phyloP scores from a whole-genome alignment of 2,329 filamentous ascomycete genomes.

The Aspergillus fumigatiaffinis region DNA sequence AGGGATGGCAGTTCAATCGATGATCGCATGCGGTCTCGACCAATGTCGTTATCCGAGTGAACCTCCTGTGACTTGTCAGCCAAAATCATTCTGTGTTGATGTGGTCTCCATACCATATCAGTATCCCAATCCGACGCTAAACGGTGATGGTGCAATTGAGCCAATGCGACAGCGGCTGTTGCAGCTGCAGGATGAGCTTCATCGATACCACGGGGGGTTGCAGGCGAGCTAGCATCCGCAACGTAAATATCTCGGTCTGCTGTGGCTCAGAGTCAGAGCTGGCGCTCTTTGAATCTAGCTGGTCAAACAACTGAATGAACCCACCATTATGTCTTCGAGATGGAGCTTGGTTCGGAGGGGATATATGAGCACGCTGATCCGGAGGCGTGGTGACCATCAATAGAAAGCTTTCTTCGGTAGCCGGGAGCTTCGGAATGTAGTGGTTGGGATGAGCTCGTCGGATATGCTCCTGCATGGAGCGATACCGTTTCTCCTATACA shows the following conservation, averaged over 20 bases:
- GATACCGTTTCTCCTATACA: slow-evolving; percentile 83
- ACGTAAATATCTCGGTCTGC: slow-evolving; percentile 65
- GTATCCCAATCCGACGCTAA: slow-evolving; percentile 73
- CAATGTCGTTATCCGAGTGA: slow-evolving; percentile 66
- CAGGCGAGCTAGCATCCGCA: slow-evolving; percentile 64
- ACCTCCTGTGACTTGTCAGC: slow-evolving; percentile 51
- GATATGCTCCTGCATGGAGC: slow-evolving; percentile 99
- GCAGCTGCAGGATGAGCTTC: slow-evolving; percentile 66
- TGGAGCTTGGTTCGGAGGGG: slow-evolving; percentile 36
- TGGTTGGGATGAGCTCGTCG: slow-evolving; percentile 93
- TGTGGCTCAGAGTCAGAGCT: slow-evolving; percentile 42
- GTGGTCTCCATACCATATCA: slow-evolving; percentile 55
- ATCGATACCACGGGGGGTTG: slow-evolving; percentile 65
- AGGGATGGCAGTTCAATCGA: slow-evolving; percentile 72
- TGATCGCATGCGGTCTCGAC: slow-evolving; percentile 57
- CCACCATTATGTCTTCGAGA: slow-evolving; percentile 36
- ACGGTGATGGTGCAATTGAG: slow-evolving; percentile 77
- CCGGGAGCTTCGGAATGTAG: slow-evolving; percentile 96
- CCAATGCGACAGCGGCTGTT: slow-evolving; percentile 79
- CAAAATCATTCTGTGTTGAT: not conserved
- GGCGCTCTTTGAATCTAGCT: not conserved
- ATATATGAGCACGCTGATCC: slow-evolving; percentile 61
- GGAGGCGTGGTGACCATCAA: slow-evolving; percentile 93
- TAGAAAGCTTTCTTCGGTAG: slow-evolving; percentile 95
- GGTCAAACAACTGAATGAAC: slow-evolving; percentile 22